Base-by-base conservation (phyloP, 1,284 basidiomycete genomes). In the Schizopora paradoxa region DNA sequence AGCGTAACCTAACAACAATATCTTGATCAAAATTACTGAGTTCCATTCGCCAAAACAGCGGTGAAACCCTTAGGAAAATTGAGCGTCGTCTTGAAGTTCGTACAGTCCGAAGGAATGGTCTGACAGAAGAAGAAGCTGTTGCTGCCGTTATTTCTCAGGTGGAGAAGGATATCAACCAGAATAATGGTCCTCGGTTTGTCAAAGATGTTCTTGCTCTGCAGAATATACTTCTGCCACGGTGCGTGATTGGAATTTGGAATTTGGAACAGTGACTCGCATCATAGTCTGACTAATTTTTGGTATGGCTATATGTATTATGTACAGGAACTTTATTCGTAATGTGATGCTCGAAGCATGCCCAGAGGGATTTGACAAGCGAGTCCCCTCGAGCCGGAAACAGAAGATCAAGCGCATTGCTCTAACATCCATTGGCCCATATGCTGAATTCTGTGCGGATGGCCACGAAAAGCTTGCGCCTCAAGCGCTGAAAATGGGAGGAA, bases 401-500 rank as follows among this genome's bases (percentile, higher is more conserved):
- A 40, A 26, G 5, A 45, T 49, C 19, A 28, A 19, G 14, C 49
- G 54, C 11, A 29, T 36, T n/a, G 35, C 53, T n/a, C 47, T 59
- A 8, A 38, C 44, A 6, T 43, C 56, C 11, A 39, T 60, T 39
- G 58, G 59, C 1, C 59, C 55, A 6, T 56, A 51, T 35, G 52
- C 56, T 29, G 54, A 61, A 45, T 38, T 60, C 8, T 48, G 51
- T 21, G 50, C 44, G 5, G 60, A 63, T 51, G 59, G 61, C 6
- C 57, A 61, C 27, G 58, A 62, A 36, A 63, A 63, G 35, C 48
- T 62, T 1, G 55, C 52, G 8, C 27, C 45, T 3, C 58, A 55
- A 19, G 60, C 59, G 16, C 46, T 62, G 5, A 41, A 45, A 14
- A 61, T 63, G 58, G 60, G 61, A 10, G 53, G 50, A 16, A 14